phyloP scores from a whole-genome alignment of 345 rosid genomes.

The Hibiscus mutabilis region DNA sequence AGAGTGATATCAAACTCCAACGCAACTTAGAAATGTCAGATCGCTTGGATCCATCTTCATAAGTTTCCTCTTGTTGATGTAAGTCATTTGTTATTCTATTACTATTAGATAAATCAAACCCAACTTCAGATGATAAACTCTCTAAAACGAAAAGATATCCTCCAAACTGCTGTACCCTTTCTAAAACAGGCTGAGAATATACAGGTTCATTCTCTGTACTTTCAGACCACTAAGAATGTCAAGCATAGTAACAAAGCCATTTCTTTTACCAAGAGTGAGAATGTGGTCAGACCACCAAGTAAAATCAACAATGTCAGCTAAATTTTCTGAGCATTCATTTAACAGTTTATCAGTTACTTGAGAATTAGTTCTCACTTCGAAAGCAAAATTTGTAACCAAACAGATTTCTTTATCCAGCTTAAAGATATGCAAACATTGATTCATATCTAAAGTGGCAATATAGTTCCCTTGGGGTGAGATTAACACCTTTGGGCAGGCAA shows the following conservation, averaged over 20 bases:
- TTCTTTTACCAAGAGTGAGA: constrained; percentile 49
- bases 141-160: constrained; percentile 72
- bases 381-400: constrained; percentile 29
- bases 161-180: constrained; percentile 41
- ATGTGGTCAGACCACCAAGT: constrained; percentile 92
- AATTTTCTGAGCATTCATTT: constrained; percentile 22
- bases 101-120: constrained; percentile 23
- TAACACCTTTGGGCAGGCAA: constrained; percentile 65
- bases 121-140: constrained; percentile 32
- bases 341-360: constrained; percentile 23
- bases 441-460: constrained; percentile 64
- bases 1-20: constrained; percentile 75
- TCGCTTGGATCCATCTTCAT: constrained; percentile 28
- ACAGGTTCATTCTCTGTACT: constrained; percentile 43
- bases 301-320: constrained; percentile 53
- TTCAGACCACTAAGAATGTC: constrained; percentile 47
- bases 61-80: constrained; percentile 18
- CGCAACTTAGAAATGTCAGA: constrained; percentile 31
- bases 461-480: constrained; percentile 66
- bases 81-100: constrained; percentile 25
- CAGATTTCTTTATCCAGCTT: constrained; percentile 39
- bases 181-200: constrained; percentile 58
- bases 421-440: constrained; percentile 59
- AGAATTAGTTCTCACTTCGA: constrained; percentile 27
- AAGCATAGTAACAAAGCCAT: constrained; percentile 47